phyloP scores from a whole-genome alignment of 2,329 filamentous ascomycete species.

The Esteya vermicola region DNA sequence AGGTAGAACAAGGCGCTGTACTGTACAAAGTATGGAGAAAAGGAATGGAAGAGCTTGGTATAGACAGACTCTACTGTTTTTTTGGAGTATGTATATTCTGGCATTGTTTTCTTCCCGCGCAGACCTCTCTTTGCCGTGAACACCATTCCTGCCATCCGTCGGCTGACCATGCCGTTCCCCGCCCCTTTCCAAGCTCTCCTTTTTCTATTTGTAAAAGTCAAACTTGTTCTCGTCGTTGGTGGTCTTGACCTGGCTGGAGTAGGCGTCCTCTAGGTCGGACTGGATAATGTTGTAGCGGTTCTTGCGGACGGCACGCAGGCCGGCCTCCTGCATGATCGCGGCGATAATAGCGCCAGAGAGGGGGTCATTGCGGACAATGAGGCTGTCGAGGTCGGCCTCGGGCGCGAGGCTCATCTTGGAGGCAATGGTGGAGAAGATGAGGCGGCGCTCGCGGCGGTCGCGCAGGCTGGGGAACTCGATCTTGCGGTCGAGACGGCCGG shows the following conservation, averaged over 20 bases:
- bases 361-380: conserved; percentile 95
- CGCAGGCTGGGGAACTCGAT: conserved; percentile 96
- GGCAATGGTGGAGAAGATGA: conserved; percentile 97
- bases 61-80: no score
- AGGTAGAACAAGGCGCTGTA: not conserved
- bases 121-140: no score
- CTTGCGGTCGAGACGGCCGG: conserved; percentile 91
- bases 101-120: no score
- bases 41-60: no score
- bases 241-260: conserved; percentile 90
- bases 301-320: conserved; percentile 84
- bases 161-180: no score
- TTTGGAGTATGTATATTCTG: no score
- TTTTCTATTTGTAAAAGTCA: conserved; percentile 71
- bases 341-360: conserved; percentile 91
- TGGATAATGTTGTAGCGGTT: conserved; percentile 99
- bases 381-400: conserved; percentile 87
- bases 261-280: conserved; percentile 89
- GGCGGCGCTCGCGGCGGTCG: conserved; percentile 82
- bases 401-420: conserved; percentile 93
- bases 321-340: conserved; percentile 98
- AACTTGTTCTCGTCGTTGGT: conserved; percentile 56
- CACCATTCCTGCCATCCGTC: no score
- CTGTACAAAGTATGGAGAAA: no score
- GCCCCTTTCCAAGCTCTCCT: not conserved